phyloP scores from a whole-genome alignment of 164 flowering plant genomes.

The Pachysandra terminalis region DNA sequence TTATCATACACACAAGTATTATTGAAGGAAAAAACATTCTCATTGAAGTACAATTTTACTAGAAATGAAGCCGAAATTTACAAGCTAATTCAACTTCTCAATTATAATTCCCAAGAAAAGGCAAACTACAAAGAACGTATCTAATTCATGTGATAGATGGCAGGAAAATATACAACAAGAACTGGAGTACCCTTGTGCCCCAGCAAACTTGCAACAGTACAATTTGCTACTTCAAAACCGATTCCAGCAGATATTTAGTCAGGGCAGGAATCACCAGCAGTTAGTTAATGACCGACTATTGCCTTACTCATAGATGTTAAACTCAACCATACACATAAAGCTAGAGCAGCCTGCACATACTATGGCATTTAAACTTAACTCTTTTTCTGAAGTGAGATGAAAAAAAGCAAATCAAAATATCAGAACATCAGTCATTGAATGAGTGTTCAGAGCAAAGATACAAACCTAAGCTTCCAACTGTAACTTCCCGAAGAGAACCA shows the following conservation, averaged over 20 bases:
- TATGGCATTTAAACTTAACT: neutral
- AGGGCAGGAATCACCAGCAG: constrained; percentile 15
- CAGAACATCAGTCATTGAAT: neutral
- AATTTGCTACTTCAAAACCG: constrained; percentile 9
- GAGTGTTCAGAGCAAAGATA: neutral
- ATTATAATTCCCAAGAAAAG: constrained; percentile 8
- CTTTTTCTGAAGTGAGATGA: neutral
- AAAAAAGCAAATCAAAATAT: neutral
- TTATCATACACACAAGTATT: too few species aligned
- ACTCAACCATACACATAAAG: neutral
- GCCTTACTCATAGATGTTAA: constrained; percentile 3
- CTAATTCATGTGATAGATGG: neutral
- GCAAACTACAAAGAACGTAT: neutral
- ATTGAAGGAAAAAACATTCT: too few species aligned
- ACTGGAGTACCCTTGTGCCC: neutral
- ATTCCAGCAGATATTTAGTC: neutral
- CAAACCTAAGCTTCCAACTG: constrained; percentile 5
- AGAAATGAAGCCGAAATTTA: neutral
- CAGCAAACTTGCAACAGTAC: constrained; percentile 1
- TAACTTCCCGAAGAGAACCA: constrained; percentile 5
- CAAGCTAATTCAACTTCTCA: neutral
- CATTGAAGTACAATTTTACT: neutral
- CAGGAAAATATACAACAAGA: neutral
- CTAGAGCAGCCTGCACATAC: constrained; percentile 16
- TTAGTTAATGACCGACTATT: constrained; percentile 11